Base-by-base conservation (phyloP, 208 protist species). In the Crithidia brevicula region DNA sequence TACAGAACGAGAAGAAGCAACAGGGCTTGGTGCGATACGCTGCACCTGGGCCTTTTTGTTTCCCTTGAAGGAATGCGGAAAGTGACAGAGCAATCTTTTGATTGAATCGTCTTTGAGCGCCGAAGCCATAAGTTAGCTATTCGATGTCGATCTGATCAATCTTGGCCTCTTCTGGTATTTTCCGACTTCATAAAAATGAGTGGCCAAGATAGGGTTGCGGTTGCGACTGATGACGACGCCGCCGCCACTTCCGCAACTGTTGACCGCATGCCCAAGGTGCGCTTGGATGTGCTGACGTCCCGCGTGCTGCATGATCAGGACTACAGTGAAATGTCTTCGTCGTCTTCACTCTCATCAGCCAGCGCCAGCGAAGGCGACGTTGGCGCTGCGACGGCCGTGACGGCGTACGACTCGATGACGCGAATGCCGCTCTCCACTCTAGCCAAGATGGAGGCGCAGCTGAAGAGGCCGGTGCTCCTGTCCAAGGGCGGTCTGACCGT, bases 391-490 rank as follows among this genome's bases (percentile, higher is more conserved):
- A 46, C 47, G 13, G 27, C 47, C 33, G n/a, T 27, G 8, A 43
- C 64, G 0, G 16, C 34, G 1, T 28, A 34, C n/a, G 28, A 22
- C 20, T 15, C 57, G 1, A 43, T 45, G 7, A 30, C 60, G 22
- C 46, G 58, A 30, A 72, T 85, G 61, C 79, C 79, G 4, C 72
- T 93, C 5, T 74, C 77, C 1, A 51, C 77, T n/a, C 18, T 93
- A 50, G 82, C 74, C 18, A 62, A 67, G 27, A 80, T 84, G 11
- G 84, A 93, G 77, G 67, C 64, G 36, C 58, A 75, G 15, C 62
- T 93, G 54, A 70, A 81, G 30, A 79, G 75, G 33, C 70, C 65
- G 27, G 72, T 94, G 31, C 46, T 75, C 1, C 65, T 94, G 60
- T 57, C 82, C 1, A 77, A 72, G 27, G 82, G 74, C 9, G 87